Conservation (phyloP, 208 protist genomes). For the Blastocrithidia nonstop region DNA sequence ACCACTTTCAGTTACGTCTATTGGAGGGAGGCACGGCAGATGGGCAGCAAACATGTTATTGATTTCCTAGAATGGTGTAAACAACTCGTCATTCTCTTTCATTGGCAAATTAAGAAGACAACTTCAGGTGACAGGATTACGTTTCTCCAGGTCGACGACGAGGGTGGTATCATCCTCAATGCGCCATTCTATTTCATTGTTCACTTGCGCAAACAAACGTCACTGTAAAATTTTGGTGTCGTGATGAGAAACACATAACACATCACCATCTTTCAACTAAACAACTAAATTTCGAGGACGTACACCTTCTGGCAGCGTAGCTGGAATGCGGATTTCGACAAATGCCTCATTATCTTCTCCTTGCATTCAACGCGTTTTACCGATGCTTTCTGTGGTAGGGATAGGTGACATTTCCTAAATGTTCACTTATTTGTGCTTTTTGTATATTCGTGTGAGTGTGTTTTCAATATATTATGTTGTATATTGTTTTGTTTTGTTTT, state of each 20-base stretch:
- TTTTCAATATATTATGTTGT: neutral
- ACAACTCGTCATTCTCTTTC: conserved; percentile 28
- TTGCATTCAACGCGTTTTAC: conserved; percentile 57
- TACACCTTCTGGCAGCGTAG: conserved; percentile 35
- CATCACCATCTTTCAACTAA: conserved; percentile 52
- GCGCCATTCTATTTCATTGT: conserved; percentile 67
- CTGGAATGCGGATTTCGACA: conserved; percentile 63
- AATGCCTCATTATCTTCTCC: conserved; percentile 34
- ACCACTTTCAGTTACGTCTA: conserved; percentile 8
- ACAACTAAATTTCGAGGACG: conserved; percentile 60
- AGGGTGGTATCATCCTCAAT: conserved; percentile 40
- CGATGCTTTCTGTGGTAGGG: conserved; percentile 30
- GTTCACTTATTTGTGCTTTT: neutral
- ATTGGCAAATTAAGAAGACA: conserved; percentile 70
- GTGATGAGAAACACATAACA: conserved; percentile 59
- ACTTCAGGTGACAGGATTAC: conserved; percentile 28
- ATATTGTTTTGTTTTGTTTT: neutral
- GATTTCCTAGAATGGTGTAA: conserved; percentile 26
- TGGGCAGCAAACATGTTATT: conserved; percentile 52
- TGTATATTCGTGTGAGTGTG: neutral
- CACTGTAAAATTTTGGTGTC: conserved; percentile 57
- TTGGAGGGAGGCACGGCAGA: conserved; percentile 38
- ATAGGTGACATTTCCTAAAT: conserved; percentile 3
- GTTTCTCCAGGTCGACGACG: conserved; percentile 62
- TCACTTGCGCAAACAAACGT: conserved; percentile 62